Base-by-base conservation (phyloP, 257 asterid species). In the Penstemon eatonii region DNA sequence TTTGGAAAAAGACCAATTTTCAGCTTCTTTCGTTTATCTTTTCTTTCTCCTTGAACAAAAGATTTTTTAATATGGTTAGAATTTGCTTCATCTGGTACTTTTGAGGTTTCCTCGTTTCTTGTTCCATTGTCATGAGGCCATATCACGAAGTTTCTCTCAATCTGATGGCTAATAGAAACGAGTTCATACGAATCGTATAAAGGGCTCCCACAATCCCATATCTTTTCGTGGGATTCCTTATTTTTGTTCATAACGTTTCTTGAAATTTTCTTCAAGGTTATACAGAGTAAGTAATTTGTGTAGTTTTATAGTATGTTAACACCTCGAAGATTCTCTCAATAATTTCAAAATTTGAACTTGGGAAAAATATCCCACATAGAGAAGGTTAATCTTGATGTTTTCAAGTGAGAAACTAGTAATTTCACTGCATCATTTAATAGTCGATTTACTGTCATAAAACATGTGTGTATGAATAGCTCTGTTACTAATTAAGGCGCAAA, bases 171-270 rank as follows among this genome's bases (percentile, higher is more conserved):
- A 0, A 90, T 44, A 0, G 90, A 75, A 56, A 72, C 87, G 39
- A 90, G 52, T 54, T 90, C 95, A 51, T 81, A 76, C 0, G 96
- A 79, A 77, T 87, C 96, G 54, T 89, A 89, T 1, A 89, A 54
- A 40, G 91, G 91, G 73, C 95, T 90, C n/a, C 85, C 93, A 73
- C 96, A 87, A 70, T 84, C 54, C 54, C 54, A 86, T 33, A 80
- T 56, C 7, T 57, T 79, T 2, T 7, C 66, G 3, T 62, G 42
- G 8, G 61, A 51, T 49, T 69, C 51, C 33, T 69, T 47, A 18
- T 4, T 6, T 53, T 72, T 10, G 50, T 7, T 36, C 18, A 10
- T 46, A 37, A 45, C 33, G 37, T 42, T 75, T 69, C 65, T 64
- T 33, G 41, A 38, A 6, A 15, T 4, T 12, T 13, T 58, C 11